Evolutionary conservation across 768 basidiomycete genomes (phyloP).

Genomic region (Hericium erinaceus): DNA sequence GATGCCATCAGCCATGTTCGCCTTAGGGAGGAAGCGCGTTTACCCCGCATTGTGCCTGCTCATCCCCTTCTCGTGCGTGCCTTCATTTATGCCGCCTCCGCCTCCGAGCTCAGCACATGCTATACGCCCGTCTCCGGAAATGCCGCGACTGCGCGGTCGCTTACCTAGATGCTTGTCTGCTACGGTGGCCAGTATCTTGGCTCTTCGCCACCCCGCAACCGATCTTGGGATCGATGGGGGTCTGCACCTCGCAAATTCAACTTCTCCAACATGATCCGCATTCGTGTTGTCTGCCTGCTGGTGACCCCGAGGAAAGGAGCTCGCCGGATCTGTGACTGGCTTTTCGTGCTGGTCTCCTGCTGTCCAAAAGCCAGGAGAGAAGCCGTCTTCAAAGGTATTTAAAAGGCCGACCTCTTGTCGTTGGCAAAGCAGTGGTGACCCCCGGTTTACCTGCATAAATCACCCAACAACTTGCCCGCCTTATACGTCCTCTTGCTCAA

Average conservation of each 20-base stretch:
- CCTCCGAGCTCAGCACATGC: neutral
- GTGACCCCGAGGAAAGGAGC: neutral
- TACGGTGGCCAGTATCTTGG: neutral
- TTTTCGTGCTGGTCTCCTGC: no score
- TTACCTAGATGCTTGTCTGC: neutral
- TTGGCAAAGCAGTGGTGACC: no score
- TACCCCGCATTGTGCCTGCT: constrained; percentile 5
- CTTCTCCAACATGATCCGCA: neutral
- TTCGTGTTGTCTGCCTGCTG: neutral
- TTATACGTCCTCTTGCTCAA: neutral
- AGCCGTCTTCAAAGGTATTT: no score
- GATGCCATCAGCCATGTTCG: constrained; percentile 3
- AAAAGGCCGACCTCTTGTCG: no score
- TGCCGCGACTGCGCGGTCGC: neutral
- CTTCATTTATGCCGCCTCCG: neutral
- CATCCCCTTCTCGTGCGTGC: neutral
- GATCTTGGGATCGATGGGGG: neutral
- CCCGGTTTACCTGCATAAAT: no score
- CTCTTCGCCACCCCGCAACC: neutral
- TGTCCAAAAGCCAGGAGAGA: no score
- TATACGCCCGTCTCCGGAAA: neutral
- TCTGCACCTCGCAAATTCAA: neutral
- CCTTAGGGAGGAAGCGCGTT: constrained; percentile 3
- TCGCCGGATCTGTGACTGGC: neutral
- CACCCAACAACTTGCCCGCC: neutral